A percentile compares a stretch with the other conserved stretches of the same genome.
These are phyloP conservation scores for Thuja plicata DNA, from an alignment of 83 land plant genomes.

Conservation along the genomic window DNA sequence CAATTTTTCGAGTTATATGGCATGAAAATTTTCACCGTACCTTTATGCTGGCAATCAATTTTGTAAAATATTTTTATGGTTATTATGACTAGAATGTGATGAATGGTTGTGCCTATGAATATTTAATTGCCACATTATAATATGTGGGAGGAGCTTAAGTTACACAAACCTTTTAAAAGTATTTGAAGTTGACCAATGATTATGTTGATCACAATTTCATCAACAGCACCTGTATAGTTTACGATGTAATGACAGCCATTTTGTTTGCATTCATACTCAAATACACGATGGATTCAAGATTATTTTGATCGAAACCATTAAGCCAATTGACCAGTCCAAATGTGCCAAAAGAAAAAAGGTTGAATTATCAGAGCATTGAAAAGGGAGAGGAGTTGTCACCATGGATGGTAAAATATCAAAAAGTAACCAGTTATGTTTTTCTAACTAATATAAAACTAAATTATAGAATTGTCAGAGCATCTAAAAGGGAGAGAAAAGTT, in stretches of 20 bases:
- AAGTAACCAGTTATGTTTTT: too few relatives aligned
- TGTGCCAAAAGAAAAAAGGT: too few relatives aligned
- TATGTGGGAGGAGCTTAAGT: not conserved
- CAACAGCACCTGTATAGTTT: not conserved
- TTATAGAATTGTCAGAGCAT: too few relatives aligned
- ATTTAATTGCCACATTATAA: too few relatives aligned
- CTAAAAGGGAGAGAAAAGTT: too few relatives aligned
- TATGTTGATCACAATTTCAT: too few relatives aligned
- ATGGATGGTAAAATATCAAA: not conserved
- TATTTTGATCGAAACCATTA: not conserved
- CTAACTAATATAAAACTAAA: too few relatives aligned
- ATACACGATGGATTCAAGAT: too few relatives aligned
- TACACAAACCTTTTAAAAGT: not conserved
- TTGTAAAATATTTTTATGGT: not conserved
- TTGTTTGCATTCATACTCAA: too few relatives aligned
- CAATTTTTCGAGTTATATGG: not conserved
- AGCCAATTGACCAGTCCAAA: not conserved
- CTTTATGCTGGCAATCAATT: not conserved
- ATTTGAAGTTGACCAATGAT: not conserved
- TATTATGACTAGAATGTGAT: not conserved
- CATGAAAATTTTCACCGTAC: not conserved
- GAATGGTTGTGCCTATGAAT: not conserved
- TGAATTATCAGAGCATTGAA: not conserved
- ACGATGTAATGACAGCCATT: too few relatives aligned
- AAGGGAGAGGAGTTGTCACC: not conserved